A percentile compares a stretch with the other conserved stretches of the same genome.
Conservation (phyloP, 805 yeast genomes). For the Saccharomyces mikatae region DNA sequence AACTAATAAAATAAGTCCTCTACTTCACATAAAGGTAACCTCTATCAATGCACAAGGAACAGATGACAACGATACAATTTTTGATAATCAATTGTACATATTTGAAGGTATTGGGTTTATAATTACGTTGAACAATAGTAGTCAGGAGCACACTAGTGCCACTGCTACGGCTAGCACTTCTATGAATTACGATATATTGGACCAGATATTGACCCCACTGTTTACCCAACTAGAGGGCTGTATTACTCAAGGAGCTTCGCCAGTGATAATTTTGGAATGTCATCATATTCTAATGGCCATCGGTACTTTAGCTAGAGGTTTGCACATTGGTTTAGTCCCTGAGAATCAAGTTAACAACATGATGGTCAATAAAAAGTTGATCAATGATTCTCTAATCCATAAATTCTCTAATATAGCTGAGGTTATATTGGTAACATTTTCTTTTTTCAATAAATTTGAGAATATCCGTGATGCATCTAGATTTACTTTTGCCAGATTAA, state of each 20-base stretch:
- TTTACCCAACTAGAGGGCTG: constrained; percentile 64
- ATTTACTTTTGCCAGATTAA: constrained; percentile 79
- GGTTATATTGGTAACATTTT: constrained; percentile 76
- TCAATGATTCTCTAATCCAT: constrained; percentile 30
- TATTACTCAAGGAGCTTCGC: constrained; percentile 38
- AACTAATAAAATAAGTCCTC: constrained; percentile 51
- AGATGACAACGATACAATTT: constrained; percentile 47
- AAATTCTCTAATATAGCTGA: constrained; percentile 66
- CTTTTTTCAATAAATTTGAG: constrained; percentile 58
- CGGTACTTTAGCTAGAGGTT: constrained; percentile 84
- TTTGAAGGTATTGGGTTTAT: constrained; percentile 83
- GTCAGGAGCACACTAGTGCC: not conserved
- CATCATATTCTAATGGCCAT: constrained; percentile 84
- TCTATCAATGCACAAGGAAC: constrained; percentile 30
- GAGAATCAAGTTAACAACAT: constrained; percentile 34
- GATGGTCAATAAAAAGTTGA: constrained; percentile 23
- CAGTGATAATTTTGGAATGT: constrained; percentile 54
- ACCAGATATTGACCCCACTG: constrained; percentile 64
- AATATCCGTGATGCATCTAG: constrained; percentile 77
- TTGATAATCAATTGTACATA: constrained; percentile 71
- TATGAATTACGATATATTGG: constrained; percentile 40
- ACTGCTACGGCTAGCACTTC: constrained; percentile 35
- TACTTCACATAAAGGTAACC: constrained; percentile 47
- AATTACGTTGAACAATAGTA: constrained; percentile 25
- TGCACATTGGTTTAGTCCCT: constrained; percentile 43